Evolutionary conservation across 768 basidiomycete species (phyloP), one percentile per base, ranked within the genome.

Genomic region (Suillus variegatus): DNA sequence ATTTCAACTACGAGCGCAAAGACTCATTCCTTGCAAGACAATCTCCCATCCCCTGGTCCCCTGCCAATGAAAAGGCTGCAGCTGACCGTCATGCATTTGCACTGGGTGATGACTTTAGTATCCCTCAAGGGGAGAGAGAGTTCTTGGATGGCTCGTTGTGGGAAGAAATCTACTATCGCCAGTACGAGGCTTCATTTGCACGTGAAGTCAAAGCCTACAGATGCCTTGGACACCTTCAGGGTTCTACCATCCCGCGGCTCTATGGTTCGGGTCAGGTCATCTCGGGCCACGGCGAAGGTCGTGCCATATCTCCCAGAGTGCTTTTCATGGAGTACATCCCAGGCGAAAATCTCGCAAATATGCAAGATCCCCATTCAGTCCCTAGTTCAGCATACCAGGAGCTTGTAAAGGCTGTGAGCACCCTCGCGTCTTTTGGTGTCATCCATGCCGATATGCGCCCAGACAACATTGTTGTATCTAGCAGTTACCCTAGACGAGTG

Each of bases 321-420:
- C 46, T 60, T 18, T 32, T 60, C 28, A 32, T 60, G 12, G 63
- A 64, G 16, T 47, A 58, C 22, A 64, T 64, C 6, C 63, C 43
- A n/a, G 51, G 63, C 4, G 43, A 57, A 13, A 60, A 55, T 10
- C 44, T 64, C 18, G 9, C 20, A 22, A 35, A 36, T n/a, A 58
- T 58, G 12, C 28, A 58, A 22, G 14, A 25, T 20, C 43, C 55
- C 12, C 14, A 25, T 14, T 51, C 49, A 25, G 49, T 28, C 22
- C 49, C 49, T 16, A 25, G 22, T 8, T 51, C 49, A 25, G 47
- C 22, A 22, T 49, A 22, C 22, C 6, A 49, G 6, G 47, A 51
- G 14, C 3, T 51, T 13, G 6, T 51, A 7, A 25, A 51, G 25
- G 49, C 49, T 7, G 22, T 8, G 14, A 36, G 9, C 35, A 9